Base-by-base conservation (phyloP, 352 stramenopile species). In the Peronospora farinosa region DNA sequence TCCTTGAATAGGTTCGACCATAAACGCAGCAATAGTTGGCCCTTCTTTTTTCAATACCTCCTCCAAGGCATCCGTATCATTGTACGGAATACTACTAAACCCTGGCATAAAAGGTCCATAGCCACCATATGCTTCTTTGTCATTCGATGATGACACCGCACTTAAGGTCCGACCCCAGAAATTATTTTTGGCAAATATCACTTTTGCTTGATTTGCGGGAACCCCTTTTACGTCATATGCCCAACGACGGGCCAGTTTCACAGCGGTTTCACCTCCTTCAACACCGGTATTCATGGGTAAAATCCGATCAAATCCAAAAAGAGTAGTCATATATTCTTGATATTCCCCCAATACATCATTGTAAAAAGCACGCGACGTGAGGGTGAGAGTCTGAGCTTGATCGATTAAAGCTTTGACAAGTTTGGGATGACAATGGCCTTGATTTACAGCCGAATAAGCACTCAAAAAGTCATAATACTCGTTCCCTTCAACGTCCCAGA, bases 211-310 rank as follows among this genome's bases (percentile, higher is more conserved):
- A 76, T 98, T 96, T 32, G 88, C 71, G 2, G 84, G 62, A 33
- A 99, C 95, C 15, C 92, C 88, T 73, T 99, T 99, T 38, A 98
- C 75, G 48, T 98, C 91, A 68, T 99, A 99, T 16, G 91, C 96
- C 97, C 96, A 98, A 46, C 89, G 81, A 41, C 96, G 75, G 17
- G 92, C 93, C 21, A 98, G 77, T 73, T 98, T 98, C 48, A 99
- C 84, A 11, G 96, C 96, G 28, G 96, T 99, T 72, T 99, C 97
- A 27, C 96, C 95, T 13, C 92, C 97, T 69, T 99, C 97, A 7
- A 99, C 97, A 31, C 96, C 97, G 12, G 95, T 99, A 80, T 99
- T 99, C 96, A 99, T 99, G 12, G 96, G 97, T 36, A 99, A 57
- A 15, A 98, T 88, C 38, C 95, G 86, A 59, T 99, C 97, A 67